Conservation (phyloP, 2,329 filamentous ascomycete species). For the Paradendryphiella salina region DNA sequence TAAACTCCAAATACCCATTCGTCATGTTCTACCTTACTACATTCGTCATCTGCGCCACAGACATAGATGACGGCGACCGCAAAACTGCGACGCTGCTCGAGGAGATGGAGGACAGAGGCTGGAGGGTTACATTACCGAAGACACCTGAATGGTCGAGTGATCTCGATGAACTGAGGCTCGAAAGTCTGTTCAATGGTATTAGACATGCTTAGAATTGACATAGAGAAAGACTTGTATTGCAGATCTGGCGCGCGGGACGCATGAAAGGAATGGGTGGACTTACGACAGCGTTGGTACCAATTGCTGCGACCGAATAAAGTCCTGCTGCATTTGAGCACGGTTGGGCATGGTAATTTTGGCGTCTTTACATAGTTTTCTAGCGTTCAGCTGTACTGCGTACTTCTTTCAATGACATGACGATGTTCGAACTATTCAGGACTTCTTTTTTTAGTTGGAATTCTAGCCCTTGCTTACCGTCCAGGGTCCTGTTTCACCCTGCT, state of each 20-base stretch:
- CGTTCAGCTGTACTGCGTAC: background rate
- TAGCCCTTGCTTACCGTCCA: no score
- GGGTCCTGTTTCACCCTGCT: no score
- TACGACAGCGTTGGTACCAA: no score
- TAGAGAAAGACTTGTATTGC: background rate
- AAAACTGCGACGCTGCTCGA: constrained; percentile 19
- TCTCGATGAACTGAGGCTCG: constrained; percentile 25
- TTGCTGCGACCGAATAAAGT: no score
- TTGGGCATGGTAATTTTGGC: no score
- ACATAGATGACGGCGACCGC: constrained; percentile 22
- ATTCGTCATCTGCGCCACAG: constrained; percentile 31
- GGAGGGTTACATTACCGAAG: constrained; percentile 24
- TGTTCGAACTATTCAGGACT: no score
- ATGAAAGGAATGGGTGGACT: background rate
- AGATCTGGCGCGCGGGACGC: background rate
- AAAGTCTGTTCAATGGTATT: constrained; percentile 25
- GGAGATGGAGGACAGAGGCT: constrained; percentile 31
- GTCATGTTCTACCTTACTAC: constrained; percentile 36
- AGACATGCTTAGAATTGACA: constrained; percentile 16
- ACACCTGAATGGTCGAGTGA: constrained; percentile 23
- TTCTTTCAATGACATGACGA: no score
- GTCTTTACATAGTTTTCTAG: background rate
- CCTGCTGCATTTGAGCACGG: no score
- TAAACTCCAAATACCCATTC: constrained; percentile 37
- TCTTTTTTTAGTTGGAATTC: no score